Conservation (phyloP, 805 yeast genomes). For the Yueomyces sp. region DNA sequence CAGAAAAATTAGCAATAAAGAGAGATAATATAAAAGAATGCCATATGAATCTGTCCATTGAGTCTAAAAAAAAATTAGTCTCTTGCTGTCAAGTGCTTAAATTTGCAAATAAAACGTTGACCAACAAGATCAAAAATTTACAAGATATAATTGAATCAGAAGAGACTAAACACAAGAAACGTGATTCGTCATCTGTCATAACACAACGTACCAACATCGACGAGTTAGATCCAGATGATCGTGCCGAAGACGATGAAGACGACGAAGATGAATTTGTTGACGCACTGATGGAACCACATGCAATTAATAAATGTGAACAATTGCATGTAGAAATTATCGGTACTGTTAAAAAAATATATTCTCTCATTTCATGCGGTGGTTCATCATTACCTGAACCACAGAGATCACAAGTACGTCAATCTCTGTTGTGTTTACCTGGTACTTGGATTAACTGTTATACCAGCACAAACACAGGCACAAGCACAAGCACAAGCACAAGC, state of each 20-base stretch:
- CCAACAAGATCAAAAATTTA: constrained; percentile 48
- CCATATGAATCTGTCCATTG: constrained; percentile 37
- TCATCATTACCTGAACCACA: neutral
- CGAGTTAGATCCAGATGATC: neutral
- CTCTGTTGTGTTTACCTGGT: constrained; percentile 28
- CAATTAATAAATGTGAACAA: constrained; percentile 22
- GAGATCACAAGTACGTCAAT: neutral
- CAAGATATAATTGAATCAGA: constrained; percentile 45
- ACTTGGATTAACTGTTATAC: constrained; percentile 82
- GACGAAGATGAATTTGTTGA: constrained; percentile 5
- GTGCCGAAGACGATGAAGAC: neutral
- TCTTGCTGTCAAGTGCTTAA: constrained; percentile 70
- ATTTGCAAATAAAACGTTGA: constrained; percentile 67
- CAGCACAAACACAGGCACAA: constrained; percentile 69
- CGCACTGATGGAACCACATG: constrained; percentile 19
- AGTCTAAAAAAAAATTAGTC: constrained; percentile 60
- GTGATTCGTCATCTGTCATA: neutral
- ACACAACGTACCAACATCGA: too few relatives aligned
- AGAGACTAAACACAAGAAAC: constrained; percentile 5
- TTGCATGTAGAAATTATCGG: too few relatives aligned
- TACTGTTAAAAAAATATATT: neutral
- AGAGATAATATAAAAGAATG: constrained; percentile 25
- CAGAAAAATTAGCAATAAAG: constrained; percentile 26
- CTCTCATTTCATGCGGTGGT: neutral
- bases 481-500: constrained; percentile 13